phyloP scores from a whole-genome alignment of 257 asterid genomes.

The Asclepias syriaca region DNA sequence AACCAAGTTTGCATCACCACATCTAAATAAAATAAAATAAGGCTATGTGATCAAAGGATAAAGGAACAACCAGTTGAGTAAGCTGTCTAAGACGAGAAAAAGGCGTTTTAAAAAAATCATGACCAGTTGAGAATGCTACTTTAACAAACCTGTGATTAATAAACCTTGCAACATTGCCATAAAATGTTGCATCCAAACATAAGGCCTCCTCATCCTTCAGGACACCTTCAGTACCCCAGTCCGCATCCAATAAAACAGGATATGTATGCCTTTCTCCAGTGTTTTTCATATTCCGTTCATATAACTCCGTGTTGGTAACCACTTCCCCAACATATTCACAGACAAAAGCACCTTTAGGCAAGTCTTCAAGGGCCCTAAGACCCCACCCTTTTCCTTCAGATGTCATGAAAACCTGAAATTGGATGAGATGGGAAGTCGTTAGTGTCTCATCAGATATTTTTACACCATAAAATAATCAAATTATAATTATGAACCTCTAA shows the following conservation, averaged over 20 bases:
- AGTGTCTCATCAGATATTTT: slow-evolving; percentile 19
- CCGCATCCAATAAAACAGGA: slow-evolving; percentile 68
- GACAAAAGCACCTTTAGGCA: slow-evolving; percentile 60
- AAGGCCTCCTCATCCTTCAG: slow-evolving; percentile 67
- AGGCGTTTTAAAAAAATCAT: background rate
- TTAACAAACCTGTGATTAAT: slow-evolving; percentile 50
- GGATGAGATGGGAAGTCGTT: background rate
- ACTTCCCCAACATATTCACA: slow-evolving; percentile 65
- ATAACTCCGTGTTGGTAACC: slow-evolving; percentile 57
- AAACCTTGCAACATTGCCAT: slow-evolving; percentile 67
- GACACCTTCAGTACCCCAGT: slow-evolving; percentile 61
- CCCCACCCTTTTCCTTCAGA: slow-evolving; percentile 74
- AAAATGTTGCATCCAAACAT: slow-evolving; percentile 64
- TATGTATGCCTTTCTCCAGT: slow-evolving; percentile 43
- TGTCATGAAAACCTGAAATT: slow-evolving; percentile 45
- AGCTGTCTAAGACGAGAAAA: background rate
- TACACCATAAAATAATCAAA: background rate
- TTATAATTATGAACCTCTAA: slow-evolving; percentile 19
- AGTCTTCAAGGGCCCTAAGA: slow-evolving; percentile 58
- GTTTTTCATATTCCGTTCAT: slow-evolving; percentile 38
- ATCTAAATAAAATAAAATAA: slow-evolving; percentile 27
- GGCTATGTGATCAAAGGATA: background rate
- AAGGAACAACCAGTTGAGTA: background rate
- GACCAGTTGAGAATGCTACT: background rate
- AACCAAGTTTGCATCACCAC: slow-evolving; percentile 52